Percentiles rank a stretch among this genome's conserved stretches.
These are phyloP conservation scores for Wickerhamiella spandovensis DNA, from an alignment of 805 yeast genomes.

Conservation along the genomic window DNA sequence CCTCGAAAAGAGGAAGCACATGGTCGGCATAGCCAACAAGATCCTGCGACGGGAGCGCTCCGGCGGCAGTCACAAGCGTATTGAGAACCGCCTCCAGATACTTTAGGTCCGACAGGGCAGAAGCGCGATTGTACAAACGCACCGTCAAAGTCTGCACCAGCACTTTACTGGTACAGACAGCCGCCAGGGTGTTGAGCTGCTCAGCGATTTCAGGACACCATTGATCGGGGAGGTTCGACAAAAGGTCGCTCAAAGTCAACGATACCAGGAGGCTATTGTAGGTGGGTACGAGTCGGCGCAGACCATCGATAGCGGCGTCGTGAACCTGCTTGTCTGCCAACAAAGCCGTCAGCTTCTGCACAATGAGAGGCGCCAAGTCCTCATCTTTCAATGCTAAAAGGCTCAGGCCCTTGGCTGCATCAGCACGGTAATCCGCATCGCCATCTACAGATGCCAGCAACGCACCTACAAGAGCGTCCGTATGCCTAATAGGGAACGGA, in stretches of 20 bases:
- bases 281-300: constrained; percentile 34
- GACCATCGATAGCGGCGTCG: constrained; percentile 40
- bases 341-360: constrained; percentile 7
- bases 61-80: constrained; percentile 20
- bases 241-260: constrained; percentile 37
- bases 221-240: constrained; percentile 39
- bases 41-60: constrained; percentile 12
- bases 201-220: constrained; percentile 22
- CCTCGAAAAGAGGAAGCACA: constrained; percentile 1
- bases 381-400: constrained; percentile 31
- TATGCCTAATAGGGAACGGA: constrained; percentile 31
- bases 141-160: constrained; percentile 29
- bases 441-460: constrained; percentile 50
- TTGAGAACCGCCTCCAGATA: constrained; percentile 19
- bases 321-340: constrained; percentile 35
- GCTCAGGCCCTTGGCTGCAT: constrained; percentile 52
- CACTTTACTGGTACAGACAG: constrained; percentile 24
- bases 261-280: constrained; percentile 34
- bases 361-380: constrained; percentile 12
- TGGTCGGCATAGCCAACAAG: constrained; percentile 10
- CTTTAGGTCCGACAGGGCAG: constrained; percentile 10
- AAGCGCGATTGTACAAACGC: constrained; percentile 26
- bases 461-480: constrained; percentile 56
- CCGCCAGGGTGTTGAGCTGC: constrained; percentile 23
- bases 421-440: constrained; percentile 56